A percentile compares a stretch with the other conserved stretches of the same genome.
These are phyloP conservation scores for Bretziella fagacearum DNA, from an alignment of 2,329 filamentous ascomycete genomes.

Conservation along the genomic window DNA sequence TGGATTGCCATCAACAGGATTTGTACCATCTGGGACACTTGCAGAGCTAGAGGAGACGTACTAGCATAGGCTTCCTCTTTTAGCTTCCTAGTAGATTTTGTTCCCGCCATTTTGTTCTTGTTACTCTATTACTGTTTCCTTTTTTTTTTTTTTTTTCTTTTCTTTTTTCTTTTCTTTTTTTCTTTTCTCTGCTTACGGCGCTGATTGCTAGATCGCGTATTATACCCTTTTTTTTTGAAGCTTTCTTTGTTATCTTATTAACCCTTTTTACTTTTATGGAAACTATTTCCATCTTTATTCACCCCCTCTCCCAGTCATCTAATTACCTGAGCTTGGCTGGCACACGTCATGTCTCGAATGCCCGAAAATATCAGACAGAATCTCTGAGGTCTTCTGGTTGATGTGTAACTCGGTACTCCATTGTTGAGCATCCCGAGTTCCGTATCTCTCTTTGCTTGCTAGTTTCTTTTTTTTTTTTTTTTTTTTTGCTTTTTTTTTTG, in stretches of 20 bases:
- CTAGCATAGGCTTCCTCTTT: slow-evolving; percentile 19
- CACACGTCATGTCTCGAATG: neutral
- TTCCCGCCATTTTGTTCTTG: slow-evolving; percentile 3
- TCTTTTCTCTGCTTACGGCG: slow-evolving; percentile 7
- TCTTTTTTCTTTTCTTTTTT: slow-evolving; percentile 1
- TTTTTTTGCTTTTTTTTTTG: slow-evolving; percentile 1
- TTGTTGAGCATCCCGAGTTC: too few species aligned
- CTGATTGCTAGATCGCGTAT: slow-evolving; percentile 9
- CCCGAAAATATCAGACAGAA: neutral
- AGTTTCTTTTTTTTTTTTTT: slow-evolving; percentile 6
- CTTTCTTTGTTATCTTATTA: slow-evolving; percentile 8
- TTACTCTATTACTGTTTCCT: slow-evolving; percentile 4
- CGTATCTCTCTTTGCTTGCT: slow-evolving; percentile 9
- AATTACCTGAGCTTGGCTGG: neutral
- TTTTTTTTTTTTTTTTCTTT: neutral
- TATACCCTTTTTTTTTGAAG: slow-evolving; percentile 4
- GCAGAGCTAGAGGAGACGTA: slow-evolving; percentile 39
- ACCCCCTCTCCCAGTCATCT: neutral
- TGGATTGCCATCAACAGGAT: slow-evolving; percentile 17
- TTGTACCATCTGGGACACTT: slow-evolving; percentile 20
- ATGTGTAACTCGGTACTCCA: too few species aligned
- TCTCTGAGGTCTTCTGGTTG: neutral
- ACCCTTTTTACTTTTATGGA: slow-evolving; percentile 1
- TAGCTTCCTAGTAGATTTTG: slow-evolving; percentile 4
- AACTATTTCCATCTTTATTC: slow-evolving; percentile 3